Evolutionary conservation across 768 basidiomycete species (phyloP).

Genomic region (Rhizopogon rudus): DNA sequence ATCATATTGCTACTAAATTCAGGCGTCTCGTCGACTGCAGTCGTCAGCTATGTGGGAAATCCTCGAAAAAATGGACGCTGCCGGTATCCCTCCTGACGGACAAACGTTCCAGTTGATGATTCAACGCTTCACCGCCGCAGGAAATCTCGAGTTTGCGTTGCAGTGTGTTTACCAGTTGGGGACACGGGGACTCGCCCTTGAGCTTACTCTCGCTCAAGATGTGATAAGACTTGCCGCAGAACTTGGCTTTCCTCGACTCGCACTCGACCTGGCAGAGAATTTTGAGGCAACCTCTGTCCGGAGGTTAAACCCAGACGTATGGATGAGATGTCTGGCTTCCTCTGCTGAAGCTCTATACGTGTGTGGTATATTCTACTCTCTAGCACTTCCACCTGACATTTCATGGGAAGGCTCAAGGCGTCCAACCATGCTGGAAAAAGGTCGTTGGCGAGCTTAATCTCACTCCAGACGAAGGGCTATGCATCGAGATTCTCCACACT

Average conservation of each 20-base stretch:
- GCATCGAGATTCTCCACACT: constrained; percentile 62
- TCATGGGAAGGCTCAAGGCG: constrained; percentile 56
- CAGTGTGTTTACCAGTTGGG: constrained; percentile 59
- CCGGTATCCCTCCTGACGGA: constrained; percentile 44
- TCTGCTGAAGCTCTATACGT: constrained; percentile 69
- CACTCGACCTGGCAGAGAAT: constrained; percentile 61
- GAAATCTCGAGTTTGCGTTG: constrained; percentile 64
- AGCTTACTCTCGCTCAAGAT: constrained; percentile 41
- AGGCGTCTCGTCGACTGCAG: constrained; percentile 43
- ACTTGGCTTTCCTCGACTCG: constrained; percentile 55
- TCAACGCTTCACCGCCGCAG: constrained; percentile 34
- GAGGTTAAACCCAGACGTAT: constrained; percentile 46
- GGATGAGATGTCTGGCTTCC: constrained; percentile 63
- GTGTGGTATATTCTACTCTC: constrained; percentile 26
- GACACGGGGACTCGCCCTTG: constrained; percentile 42
- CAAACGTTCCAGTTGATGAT: constrained; percentile 53
- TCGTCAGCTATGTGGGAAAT: constrained; percentile 43
- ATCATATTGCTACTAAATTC: constrained; percentile 8
- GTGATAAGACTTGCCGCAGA: constrained; percentile 52
- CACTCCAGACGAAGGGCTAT: constrained; percentile 71
- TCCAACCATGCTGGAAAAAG: constrained; percentile 55
- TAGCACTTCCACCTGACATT: neutral
- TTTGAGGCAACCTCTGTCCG: constrained; percentile 55
- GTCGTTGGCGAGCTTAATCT: constrained; percentile 47
- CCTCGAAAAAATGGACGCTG: constrained; percentile 50